Conservation (phyloP, 169 alveolate genomes). For the Prorocentrum cordatum region DNA sequence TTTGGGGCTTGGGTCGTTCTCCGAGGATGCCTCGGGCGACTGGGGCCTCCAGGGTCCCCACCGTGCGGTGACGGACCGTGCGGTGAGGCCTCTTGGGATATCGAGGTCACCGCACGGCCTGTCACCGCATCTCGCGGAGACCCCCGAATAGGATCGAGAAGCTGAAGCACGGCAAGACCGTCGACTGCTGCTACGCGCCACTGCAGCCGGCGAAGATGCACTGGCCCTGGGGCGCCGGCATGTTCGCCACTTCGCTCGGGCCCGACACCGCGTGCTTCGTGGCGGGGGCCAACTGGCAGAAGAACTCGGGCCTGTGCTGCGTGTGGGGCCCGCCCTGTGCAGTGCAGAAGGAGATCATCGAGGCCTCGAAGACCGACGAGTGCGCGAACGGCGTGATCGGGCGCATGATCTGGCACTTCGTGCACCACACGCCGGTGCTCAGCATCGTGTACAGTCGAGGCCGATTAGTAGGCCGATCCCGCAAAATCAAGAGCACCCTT, state of each 20-base stretch:
- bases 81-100: too few relatives aligned
- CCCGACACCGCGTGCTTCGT: slow-evolving; percentile 73
- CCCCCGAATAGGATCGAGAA: too few relatives aligned
- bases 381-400: slow-evolving; percentile 66
- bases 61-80: too few relatives aligned
- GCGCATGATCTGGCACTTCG: slow-evolving; percentile 71
- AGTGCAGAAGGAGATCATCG: slow-evolving; percentile 71
- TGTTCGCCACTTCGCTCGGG: slow-evolving; percentile 73
- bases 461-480: too few relatives aligned
- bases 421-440: slow-evolving; percentile 72
- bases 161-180: slow-evolving; percentile 46
- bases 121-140: too few relatives aligned
- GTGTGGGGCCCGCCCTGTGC: slow-evolving; percentile 73
- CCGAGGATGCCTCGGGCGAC: too few relatives aligned
- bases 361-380: slow-evolving; percentile 40
- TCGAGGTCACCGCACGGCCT: too few relatives aligned
- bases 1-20: too few relatives aligned
- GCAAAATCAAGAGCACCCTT: too few relatives aligned
- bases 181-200: slow-evolving; percentile 31
- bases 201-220: slow-evolving; percentile 30
- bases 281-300: slow-evolving; percentile 69
- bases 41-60: too few relatives aligned
- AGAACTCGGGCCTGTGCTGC: slow-evolving; percentile 69
- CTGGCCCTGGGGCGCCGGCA: slow-evolving; percentile 72
- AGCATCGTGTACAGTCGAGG: neutral